A percentile compares a stretch with the other conserved stretches of the same genome.
Conservation (phyloP, 345 rosid genomes). For the Adansonia digitata region DNA sequence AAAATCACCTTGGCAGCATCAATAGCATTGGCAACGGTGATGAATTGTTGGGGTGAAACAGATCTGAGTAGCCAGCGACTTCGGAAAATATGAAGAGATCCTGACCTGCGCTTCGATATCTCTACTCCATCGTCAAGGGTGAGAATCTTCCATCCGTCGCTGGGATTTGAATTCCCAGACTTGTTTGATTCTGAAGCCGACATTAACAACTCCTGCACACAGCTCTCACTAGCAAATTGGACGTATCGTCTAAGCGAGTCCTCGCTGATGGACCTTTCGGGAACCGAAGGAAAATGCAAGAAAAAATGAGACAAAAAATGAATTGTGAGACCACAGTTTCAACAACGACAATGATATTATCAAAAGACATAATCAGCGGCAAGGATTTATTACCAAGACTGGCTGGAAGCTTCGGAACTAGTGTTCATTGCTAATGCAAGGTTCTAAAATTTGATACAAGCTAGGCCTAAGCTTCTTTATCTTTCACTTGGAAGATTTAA, state of each 20-base stretch:
- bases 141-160: slow-evolving; percentile 62
- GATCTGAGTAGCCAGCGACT: slow-evolving; percentile 70
- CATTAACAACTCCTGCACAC: slow-evolving; percentile 61
- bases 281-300: not conserved
- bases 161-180: slow-evolving; percentile 41
- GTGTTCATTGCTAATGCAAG: slow-evolving; percentile 25
- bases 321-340: not conserved
- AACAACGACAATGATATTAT: not conserved
- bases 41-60: slow-evolving; percentile 62
- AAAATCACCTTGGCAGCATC: slow-evolving; percentile 65
- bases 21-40: slow-evolving; percentile 71
- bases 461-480: not conserved
- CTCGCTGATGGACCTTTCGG: slow-evolving; percentile 65
- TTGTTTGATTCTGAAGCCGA: slow-evolving; percentile 53
- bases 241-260: slow-evolving; percentile 72
- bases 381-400: slow-evolving; percentile 35
- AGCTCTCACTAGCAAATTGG: slow-evolving; percentile 70
- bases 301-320: not conserved
- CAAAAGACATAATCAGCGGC: not conserved
- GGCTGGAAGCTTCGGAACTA: slow-evolving; percentile 29
- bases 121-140: slow-evolving; percentile 53
- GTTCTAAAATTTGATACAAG: not conserved
- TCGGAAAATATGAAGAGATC: slow-evolving; percentile 57
- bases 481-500: not conserved
- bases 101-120: slow-evolving; percentile 61